phyloP scores from a whole-genome alignment of 768 basidiomycete species.

The Tricholoma hemisulphureum region DNA sequence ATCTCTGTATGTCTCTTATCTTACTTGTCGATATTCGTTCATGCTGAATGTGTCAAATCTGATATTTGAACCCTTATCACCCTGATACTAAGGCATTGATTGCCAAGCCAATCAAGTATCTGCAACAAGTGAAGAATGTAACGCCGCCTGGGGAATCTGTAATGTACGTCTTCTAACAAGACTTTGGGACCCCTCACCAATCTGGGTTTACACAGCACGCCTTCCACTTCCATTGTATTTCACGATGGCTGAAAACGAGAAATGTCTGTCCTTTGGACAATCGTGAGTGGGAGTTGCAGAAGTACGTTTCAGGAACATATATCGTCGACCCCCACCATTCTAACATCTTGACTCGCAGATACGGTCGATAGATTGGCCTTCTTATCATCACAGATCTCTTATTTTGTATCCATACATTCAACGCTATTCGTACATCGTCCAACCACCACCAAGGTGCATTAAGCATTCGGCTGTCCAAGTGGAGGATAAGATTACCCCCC shows the following conservation, averaged over 20 bases:
- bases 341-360: constrained; percentile 27
- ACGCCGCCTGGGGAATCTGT: constrained; percentile 98
- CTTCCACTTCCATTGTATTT: constrained; percentile 99
- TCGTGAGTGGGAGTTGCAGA: constrained; percentile 95
- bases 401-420: neutral
- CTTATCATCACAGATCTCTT: neutral
- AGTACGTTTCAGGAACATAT: constrained; percentile 53
- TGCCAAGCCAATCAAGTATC: constrained; percentile 99
- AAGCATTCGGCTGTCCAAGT: too few species aligned
- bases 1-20: constrained; percentile 72
- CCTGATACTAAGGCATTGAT: constrained; percentile 78
- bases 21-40: neutral
- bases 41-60: neutral
- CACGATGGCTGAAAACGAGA: constrained; percentile 97
- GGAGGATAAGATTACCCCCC: too few species aligned
- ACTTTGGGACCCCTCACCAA: neutral
- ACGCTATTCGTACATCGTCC: neutral
- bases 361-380: constrained; percentile 30
- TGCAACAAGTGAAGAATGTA: constrained; percentile 94
- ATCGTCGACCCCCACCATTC: neutral
- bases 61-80: constrained; percentile 5
- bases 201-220: constrained; percentile 64
- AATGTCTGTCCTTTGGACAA: constrained; percentile 95
- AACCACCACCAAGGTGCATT: too few species aligned
- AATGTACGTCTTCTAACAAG: constrained; percentile 57